Evolutionary conservation across 108 stramenopile species (phyloP).

Genomic region (Craspedostauros australis): DNA sequence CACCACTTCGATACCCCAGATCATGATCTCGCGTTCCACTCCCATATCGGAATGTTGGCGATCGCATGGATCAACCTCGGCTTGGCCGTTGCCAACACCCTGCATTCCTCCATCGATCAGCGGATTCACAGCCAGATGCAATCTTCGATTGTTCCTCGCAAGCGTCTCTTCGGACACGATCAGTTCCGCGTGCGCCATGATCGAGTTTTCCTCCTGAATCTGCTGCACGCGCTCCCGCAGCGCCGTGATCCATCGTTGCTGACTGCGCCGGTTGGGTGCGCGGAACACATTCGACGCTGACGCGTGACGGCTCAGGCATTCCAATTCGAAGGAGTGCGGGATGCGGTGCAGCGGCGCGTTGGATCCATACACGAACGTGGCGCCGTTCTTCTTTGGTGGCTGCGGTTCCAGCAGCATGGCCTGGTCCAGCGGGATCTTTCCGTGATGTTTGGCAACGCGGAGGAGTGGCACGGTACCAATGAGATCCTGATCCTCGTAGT

Average conservation of each 20-base stretch:
- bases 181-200: slow-evolving; percentile 35
- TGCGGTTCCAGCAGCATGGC: slow-evolving; percentile 37
- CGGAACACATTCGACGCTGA: slow-evolving; percentile 38
- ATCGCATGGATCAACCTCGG: background rate
- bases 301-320: slow-evolving; percentile 15
- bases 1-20: slow-evolving; percentile 29
- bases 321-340: slow-evolving; percentile 35
- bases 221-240: slow-evolving; percentile 17
- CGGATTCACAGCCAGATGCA: slow-evolving; percentile 7
- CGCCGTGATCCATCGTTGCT: slow-evolving; percentile 29
- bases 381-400: too few relatives aligned
- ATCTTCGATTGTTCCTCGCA: slow-evolving; percentile 29
- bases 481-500: too few relatives aligned
- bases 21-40: too few relatives aligned
- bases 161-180: slow-evolving; percentile 32
- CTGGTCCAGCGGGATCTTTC: slow-evolving; percentile 23
- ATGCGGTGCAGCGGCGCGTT: slow-evolving; percentile 23
- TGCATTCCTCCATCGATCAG: background rate
- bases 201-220: slow-evolving; percentile 38
- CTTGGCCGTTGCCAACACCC: background rate
- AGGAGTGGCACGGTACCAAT: too few relatives aligned
- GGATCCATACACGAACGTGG: too few relatives aligned
- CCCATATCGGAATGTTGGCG: background rate
- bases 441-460: slow-evolving; percentile 23
- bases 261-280: slow-evolving; percentile 8